Evolutionary conservation across 495 filamentous ascomycete genomes (phyloP).

Genomic region (Daldinia loculata): DNA sequence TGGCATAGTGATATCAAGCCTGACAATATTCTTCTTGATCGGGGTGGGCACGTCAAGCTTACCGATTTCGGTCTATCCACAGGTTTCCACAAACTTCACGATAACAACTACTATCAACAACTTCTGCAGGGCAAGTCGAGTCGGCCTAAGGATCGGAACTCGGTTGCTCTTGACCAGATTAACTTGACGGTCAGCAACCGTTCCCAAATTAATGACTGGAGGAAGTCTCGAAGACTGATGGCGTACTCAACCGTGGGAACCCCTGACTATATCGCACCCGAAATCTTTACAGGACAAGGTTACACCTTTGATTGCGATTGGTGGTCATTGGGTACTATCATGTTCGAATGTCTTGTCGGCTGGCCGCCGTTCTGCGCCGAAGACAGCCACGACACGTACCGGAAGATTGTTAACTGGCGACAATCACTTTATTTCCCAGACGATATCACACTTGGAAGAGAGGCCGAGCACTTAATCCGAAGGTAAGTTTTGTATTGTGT

Average conservation of each 20-base stretch:
- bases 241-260: constrained; percentile 98
- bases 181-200: constrained; percentile 98
- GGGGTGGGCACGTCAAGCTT: constrained; percentile 95
- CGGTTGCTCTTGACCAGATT: constrained; percentile 95
- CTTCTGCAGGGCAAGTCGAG: constrained; percentile 85
- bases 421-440: constrained; percentile 96
- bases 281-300: constrained; percentile 96
- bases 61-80: constrained; percentile 99
- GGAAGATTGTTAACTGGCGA: constrained; percentile 99
- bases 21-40: constrained; percentile 96
- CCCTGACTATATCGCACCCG: constrained; percentile 97
- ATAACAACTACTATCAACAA: constrained; percentile 97
- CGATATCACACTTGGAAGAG: constrained; percentile 84
- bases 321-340: constrained; percentile 99
- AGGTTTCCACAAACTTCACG: constrained; percentile 96
- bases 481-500: constrained; percentile 60
- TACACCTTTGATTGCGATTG: constrained; percentile 98
- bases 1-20: constrained; percentile 91
- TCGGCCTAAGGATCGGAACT: constrained; percentile 80
- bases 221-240: constrained; percentile 91
- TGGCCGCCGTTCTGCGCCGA: constrained; percentile 99
- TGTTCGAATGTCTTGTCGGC: constrained; percentile 99
- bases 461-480: constrained; percentile 88
- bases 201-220: constrained; percentile 96
- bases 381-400: constrained; percentile 95